Conservation (phyloP, 805 yeast genomes). For the Zygotorulaspora chibaensis region DNA sequence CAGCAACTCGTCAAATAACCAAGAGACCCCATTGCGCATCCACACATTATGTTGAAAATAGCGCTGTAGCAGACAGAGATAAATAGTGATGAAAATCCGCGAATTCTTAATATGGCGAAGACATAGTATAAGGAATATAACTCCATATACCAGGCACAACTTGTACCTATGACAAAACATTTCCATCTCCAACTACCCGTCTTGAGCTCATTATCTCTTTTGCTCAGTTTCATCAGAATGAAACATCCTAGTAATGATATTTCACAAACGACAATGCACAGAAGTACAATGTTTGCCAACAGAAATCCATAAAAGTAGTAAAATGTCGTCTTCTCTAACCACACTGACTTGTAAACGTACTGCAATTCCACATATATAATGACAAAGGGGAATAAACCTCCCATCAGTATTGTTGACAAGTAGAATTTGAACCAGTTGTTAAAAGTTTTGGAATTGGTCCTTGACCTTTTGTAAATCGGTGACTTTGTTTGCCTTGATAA, state of each 20-base stretch:
- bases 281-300: conserved; percentile 53
- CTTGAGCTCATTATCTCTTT: conserved; percentile 3
- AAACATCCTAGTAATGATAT: conserved; percentile 68
- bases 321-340: conserved; percentile 76
- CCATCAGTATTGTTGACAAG: conserved; percentile 34
- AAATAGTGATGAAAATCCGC: conserved; percentile 62
- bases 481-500: neutral
- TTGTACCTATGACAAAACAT: conserved; percentile 63
- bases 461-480: neutral
- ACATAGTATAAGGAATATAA: conserved; percentile 66
- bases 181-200: conserved; percentile 70
- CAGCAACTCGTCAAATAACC: conserved; percentile 63
- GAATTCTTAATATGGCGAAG: conserved; percentile 50
- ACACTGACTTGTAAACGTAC: conserved; percentile 67
- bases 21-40: conserved; percentile 70
- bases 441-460: neutral
- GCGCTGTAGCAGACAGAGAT: conserved; percentile 70
- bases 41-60: conserved; percentile 56
- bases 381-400: conserved; percentile 75
- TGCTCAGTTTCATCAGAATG: conserved; percentile 42
- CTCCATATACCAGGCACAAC: conserved; percentile 69
- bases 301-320: conserved; percentile 80
- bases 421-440: conserved; percentile 1
- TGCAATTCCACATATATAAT: conserved; percentile 75
- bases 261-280: conserved; percentile 63